Conservation (phyloP, 1,284 basidiomycete genomes). For the Leccinum angustisporum region DNA sequence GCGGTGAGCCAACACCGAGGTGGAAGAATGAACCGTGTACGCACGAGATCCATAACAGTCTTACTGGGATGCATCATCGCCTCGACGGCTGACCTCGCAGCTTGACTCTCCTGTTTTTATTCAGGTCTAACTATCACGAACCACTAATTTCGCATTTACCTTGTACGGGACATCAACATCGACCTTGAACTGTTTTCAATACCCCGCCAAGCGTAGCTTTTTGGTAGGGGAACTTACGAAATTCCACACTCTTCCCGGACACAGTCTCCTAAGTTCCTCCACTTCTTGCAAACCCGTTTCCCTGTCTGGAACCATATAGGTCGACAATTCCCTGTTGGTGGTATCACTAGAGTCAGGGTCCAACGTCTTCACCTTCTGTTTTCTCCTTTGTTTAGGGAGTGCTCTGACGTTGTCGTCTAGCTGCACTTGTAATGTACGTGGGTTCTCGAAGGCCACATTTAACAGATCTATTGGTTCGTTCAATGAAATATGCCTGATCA, state of each 20-base stretch:
- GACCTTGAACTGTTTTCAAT: constrained; percentile 45
- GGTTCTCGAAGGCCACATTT: constrained; percentile 96
- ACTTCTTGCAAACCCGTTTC: constrained; percentile 77
- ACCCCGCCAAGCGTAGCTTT: not conserved
- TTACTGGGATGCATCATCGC: constrained; percentile 78
- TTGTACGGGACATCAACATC: constrained; percentile 84
- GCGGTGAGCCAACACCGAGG: constrained; percentile 7
- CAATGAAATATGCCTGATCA: constrained; percentile 60
- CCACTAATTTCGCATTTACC: constrained; percentile 42
- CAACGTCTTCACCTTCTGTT: constrained; percentile 28
- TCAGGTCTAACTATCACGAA: not conserved
- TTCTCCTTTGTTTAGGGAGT: constrained; percentile 43
- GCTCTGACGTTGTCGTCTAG: constrained; percentile 48
- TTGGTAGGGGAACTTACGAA: constrained; percentile 58
- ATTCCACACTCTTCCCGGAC: constrained; percentile 82
- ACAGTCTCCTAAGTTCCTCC: constrained; percentile 70
- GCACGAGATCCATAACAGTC: constrained; percentile 91
- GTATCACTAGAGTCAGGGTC: constrained; percentile 4
- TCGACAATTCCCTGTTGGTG: constrained; percentile 12
- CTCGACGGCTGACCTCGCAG: constrained; percentile 57
- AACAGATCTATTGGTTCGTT: constrained; percentile 89
- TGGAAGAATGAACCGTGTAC: constrained; percentile 21
- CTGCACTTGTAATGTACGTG: constrained; percentile 60
- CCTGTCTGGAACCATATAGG: constrained; percentile 84
- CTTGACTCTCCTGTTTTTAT: constrained; percentile 59